These are phyloP conservation scores for Penicillium nucicola DNA, from an alignment of 495 filamentous ascomycete species.

Conservation along the genomic window DNA sequence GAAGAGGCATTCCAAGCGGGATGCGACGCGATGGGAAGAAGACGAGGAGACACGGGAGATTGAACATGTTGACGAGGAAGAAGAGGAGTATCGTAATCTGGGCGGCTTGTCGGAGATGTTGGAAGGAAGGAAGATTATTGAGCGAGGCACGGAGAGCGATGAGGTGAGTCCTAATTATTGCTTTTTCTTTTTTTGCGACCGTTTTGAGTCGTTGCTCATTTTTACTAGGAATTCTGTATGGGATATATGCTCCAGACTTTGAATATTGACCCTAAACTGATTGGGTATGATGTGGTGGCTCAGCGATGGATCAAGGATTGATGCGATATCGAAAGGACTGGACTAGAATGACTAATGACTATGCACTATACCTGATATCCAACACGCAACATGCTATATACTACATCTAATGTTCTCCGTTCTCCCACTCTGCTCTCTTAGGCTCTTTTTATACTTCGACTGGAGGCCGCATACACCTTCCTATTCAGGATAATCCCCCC, in stretches of 20 bases:
- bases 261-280: slow-evolving; percentile 59
- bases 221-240: slow-evolving; percentile 61
- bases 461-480: too few relatives aligned
- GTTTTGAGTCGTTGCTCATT: neutral
- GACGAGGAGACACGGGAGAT: slow-evolving; percentile 22
- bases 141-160: slow-evolving; percentile 27
- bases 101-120: slow-evolving; percentile 22
- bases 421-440: too few relatives aligned
- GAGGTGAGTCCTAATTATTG: slow-evolving; percentile 30
- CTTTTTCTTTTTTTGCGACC: too few relatives aligned
- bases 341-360: neutral
- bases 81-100: slow-evolving; percentile 18
- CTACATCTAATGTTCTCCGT: too few relatives aligned
- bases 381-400: neutral
- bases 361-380: neutral
- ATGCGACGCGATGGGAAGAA: slow-evolving; percentile 28
- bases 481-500: slow-evolving; percentile 13
- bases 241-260: slow-evolving; percentile 67
- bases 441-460: too few relatives aligned
- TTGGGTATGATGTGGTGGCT: slow-evolving; percentile 57
- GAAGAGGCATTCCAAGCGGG: slow-evolving; percentile 44
- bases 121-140: slow-evolving; percentile 13
- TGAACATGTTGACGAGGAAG: slow-evolving; percentile 26
- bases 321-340: neutral
- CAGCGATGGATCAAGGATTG: slow-evolving; percentile 51